A percentile compares a stretch with the other conserved stretches of the same genome.
phyloP scores from a whole-genome alignment of 306 rosid species.

The Ochetophila trinervis region DNA sequence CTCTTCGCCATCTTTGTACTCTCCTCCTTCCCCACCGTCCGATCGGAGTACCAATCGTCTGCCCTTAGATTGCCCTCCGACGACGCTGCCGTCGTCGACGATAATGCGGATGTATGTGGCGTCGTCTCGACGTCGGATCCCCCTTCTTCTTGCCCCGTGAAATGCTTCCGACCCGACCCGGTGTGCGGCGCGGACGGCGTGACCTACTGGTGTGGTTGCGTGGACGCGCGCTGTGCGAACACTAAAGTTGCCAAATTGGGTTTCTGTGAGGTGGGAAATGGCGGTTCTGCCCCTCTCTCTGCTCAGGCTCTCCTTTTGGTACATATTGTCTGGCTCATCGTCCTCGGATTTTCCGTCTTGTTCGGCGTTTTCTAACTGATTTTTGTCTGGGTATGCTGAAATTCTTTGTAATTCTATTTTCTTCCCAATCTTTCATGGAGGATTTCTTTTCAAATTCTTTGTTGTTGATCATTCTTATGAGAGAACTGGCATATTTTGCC shows the following conservation, averaged over 20 bases:
- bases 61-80: constrained; percentile 44
- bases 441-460: background rate
- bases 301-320: constrained; percentile 86
- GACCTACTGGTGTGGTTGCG: constrained; percentile 95
- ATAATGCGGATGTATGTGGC: constrained; percentile 35
- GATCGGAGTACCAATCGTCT: constrained; percentile 30
- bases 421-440: no score
- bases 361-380: constrained; percentile 60
- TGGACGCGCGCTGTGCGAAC: constrained; percentile 74
- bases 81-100: constrained; percentile 20
- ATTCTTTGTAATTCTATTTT: background rate
- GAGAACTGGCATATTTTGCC: background rate
- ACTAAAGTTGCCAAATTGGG: constrained; percentile 59
- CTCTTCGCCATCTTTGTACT: constrained; percentile 24
- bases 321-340: constrained; percentile 82
- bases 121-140: constrained; percentile 4
- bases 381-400: background rate
- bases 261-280: constrained; percentile 76
- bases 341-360: constrained; percentile 66
- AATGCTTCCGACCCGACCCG: constrained; percentile 77
- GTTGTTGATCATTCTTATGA: constrained; percentile 4
- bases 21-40: constrained; percentile 28
- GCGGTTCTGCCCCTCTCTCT: constrained; percentile 62
- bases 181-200: constrained; percentile 87
- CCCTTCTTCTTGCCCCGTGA: constrained; percentile 57